Evolutionary conservation across 257 asterid species (phyloP).

Genomic region (Knoxia roxburghii): DNA sequence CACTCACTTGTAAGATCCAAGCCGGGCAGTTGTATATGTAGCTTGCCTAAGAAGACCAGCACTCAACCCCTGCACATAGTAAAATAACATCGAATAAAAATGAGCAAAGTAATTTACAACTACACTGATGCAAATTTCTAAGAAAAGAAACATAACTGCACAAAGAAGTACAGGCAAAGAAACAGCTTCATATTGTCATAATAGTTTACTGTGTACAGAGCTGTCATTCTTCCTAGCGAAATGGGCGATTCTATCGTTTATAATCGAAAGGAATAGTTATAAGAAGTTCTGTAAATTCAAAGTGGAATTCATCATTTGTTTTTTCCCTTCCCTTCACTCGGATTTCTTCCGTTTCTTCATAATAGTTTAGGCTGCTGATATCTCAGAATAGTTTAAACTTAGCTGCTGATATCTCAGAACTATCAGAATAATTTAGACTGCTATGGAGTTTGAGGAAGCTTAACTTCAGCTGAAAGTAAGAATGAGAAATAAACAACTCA

Average conservation of each 20-base stretch:
- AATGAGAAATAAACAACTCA: not conserved
- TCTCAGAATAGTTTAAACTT: too few species aligned
- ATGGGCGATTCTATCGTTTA: too few species aligned
- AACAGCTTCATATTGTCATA: not conserved
- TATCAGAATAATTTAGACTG: slow-evolving; percentile 23
- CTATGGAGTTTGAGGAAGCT: slow-evolving; percentile 30
- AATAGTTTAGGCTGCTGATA: too few species aligned
- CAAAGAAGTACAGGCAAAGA: too few species aligned
- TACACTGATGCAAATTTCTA: not conserved
- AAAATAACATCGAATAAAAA: not conserved
- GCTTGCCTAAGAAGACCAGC: slow-evolving; percentile 99
- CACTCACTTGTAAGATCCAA: slow-evolving; percentile 76
- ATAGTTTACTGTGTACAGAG: too few species aligned
- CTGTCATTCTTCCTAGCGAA: too few species aligned
- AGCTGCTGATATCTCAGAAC: slow-evolving; percentile 38
- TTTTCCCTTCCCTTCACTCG: too few species aligned
- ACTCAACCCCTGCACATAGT: slow-evolving; percentile 61
- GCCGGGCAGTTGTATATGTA: slow-evolving; percentile 95
- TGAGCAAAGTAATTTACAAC: not conserved
- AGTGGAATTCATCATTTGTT: too few species aligned
- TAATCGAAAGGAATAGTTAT: too few species aligned
- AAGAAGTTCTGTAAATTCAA: too few species aligned
- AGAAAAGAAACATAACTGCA: not conserved
- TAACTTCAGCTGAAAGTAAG: slow-evolving; percentile 31
- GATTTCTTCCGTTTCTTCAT: too few species aligned